A percentile compares a stretch with the other conserved stretches of the same genome.
phyloP scores from a whole-genome alignment of 2,329 filamentous ascomycete species.

The Fusarium veterinarium region DNA sequence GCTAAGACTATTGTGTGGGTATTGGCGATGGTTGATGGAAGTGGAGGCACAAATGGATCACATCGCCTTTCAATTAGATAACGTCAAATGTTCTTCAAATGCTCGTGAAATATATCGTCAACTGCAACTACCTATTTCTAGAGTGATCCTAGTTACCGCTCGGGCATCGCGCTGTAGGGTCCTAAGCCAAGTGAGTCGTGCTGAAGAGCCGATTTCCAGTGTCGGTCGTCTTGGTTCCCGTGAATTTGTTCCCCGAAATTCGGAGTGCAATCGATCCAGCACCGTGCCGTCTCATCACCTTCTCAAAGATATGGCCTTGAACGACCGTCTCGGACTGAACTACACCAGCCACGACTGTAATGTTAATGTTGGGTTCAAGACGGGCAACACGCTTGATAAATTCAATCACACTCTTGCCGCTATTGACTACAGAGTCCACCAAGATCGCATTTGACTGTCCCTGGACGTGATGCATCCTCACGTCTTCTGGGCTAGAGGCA shows the following conservation, averaged over 20 bases:
- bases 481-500: slow-evolving; percentile 52
- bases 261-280: slow-evolving; percentile 63
- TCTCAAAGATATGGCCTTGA: slow-evolving; percentile 12
- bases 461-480: slow-evolving; percentile 56
- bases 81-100: neutral
- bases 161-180: accelerated
- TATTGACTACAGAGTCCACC: slow-evolving; percentile 72
- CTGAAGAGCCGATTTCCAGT: slow-evolving; percentile 71
- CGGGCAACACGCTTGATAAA: slow-evolving; percentile 50
- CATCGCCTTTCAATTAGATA: neutral
- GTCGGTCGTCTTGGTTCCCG: slow-evolving; percentile 63
- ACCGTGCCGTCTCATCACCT: slow-evolving; percentile 27
- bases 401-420: neutral
- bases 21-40: no score
- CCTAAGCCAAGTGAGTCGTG: slow-evolving; percentile 59
- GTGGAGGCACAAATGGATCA: no score
- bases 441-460: slow-evolving; percentile 58
- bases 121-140: accelerated
- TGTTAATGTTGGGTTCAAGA: slow-evolving; percentile 52
- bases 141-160: accelerated
- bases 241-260: slow-evolving; percentile 67
- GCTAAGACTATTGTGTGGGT: neutral
- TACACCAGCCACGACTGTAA: slow-evolving; percentile 67
- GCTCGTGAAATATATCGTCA: no score
- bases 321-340: slow-evolving; percentile 56